Percentiles rank a stretch among this genome's conserved stretches.
These are phyloP conservation scores for Nakazawaea wickerhamii DNA, from an alignment of 805 yeast species.

Conservation along the genomic window DNA sequence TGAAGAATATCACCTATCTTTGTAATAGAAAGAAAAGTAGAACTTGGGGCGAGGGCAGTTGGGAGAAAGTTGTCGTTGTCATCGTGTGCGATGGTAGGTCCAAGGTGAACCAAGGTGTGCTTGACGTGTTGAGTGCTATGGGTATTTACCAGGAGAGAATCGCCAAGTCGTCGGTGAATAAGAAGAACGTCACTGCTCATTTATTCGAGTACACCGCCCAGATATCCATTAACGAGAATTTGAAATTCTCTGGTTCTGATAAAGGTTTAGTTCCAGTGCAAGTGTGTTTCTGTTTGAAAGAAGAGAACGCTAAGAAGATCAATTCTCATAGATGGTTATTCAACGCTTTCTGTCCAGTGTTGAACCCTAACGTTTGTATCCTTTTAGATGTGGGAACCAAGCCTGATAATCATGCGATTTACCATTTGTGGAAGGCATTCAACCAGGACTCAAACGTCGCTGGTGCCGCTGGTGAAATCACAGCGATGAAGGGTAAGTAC, in stretches of 20 bases:
- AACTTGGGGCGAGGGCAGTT: constrained; percentile 93
- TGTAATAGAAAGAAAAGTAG: constrained; percentile 75
- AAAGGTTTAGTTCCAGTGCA: constrained; percentile 94
- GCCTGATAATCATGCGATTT: constrained; percentile 83
- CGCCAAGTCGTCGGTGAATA: constrained; percentile 90
- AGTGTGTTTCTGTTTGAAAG: constrained; percentile 87
- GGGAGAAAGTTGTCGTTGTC: constrained; percentile 94
- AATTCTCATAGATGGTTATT: constrained; percentile 98
- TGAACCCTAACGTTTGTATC: constrained; percentile 87
- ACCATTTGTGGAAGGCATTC: constrained; percentile 96
- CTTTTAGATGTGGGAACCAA: constrained; percentile 96
- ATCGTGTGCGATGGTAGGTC: constrained; percentile 94
- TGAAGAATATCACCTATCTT: constrained; percentile 85
- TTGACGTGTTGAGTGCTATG: constrained; percentile 86
- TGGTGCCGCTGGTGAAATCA: constrained; percentile 98
- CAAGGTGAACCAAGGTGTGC: constrained; percentile 76
- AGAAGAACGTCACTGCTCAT: constrained; percentile 88
- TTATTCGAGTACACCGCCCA: constrained; percentile 95
- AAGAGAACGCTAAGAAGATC: constrained; percentile 85
- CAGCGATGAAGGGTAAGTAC: constrained; percentile 88
- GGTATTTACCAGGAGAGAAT: constrained; percentile 98
- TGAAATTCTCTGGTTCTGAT: constrained; percentile 86
- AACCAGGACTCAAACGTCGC: constrained; percentile 96
- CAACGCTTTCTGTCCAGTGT: constrained; percentile 86
- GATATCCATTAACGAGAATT: constrained; percentile 81